phyloP scores from a whole-genome alignment of 305 asterid genomes.

The Euphrasia arctica region DNA sequence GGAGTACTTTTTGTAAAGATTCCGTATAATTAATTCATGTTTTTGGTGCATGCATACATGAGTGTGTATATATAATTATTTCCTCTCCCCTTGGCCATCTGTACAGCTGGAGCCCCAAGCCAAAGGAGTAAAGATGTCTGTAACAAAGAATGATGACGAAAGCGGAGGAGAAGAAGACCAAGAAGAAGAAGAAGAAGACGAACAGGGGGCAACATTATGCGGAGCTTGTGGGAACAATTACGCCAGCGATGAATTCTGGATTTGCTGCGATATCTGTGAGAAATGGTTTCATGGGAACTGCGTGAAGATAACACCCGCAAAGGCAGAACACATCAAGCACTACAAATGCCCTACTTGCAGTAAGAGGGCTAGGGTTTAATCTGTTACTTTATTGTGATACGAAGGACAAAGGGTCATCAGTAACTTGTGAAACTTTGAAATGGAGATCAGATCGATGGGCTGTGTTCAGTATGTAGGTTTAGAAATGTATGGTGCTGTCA shows the following conservation, averaged over 20 bases:
- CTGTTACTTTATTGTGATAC: conserved; percentile 5
- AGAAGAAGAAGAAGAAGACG: conserved; percentile 38
- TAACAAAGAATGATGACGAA: conserved; percentile 50
- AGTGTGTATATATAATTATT: neutral
- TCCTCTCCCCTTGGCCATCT: conserved; percentile 34
- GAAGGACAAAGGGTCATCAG: conserved; percentile 18
- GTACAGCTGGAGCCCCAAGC: conserved; percentile 45
- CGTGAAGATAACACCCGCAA: conserved; percentile 57
- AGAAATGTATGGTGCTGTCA: conserved; percentile 25
- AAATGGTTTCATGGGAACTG: conserved; percentile 68
- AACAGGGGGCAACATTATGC: conserved; percentile 45
- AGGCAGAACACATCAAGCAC: conserved; percentile 60
- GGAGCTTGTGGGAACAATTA: conserved; percentile 54
- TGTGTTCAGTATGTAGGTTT: conserved; percentile 19
- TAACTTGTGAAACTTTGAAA: conserved; percentile 17
- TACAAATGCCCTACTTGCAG: conserved; percentile 56
- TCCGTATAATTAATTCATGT: too few relatives aligned
- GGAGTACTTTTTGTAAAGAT: neutral
- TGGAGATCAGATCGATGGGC: neutral
- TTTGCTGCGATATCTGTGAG: conserved; percentile 56
- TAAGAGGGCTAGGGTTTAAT: conserved; percentile 38
- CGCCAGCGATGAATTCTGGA: conserved; percentile 51
- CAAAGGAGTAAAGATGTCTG: conserved; percentile 44
- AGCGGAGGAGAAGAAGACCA: conserved; percentile 35
- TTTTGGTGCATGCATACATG: too few relatives aligned